Percentiles rank a stretch among this genome's conserved stretches.
phyloP scores from a whole-genome alignment of 1,139 yeast species.

The Saccharomycopsis hybrid region DNA sequence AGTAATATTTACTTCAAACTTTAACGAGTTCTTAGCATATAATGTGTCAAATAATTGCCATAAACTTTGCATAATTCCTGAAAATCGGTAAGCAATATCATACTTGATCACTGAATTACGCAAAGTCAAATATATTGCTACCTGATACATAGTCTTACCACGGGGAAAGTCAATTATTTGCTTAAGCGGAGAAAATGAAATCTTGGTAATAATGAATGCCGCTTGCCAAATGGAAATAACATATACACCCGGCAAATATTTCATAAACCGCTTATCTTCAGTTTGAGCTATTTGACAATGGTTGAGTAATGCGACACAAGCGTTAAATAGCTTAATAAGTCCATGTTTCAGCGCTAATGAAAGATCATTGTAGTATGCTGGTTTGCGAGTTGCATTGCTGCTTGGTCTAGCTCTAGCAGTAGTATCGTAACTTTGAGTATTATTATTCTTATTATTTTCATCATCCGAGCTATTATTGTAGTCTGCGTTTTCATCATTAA shows the following conservation, averaged over 20 bases:
- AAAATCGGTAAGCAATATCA: constrained; percentile 87
- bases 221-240: constrained; percentile 87
- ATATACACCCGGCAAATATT: constrained; percentile 78
- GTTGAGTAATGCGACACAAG: constrained; percentile 63
- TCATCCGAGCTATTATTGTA: too few relatives aligned
- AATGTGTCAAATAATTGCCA: constrained; percentile 68
- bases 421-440: background rate
- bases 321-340: constrained; percentile 67
- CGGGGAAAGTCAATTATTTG: constrained; percentile 59
- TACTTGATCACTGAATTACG: constrained; percentile 83
- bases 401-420: too few relatives aligned
- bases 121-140: constrained; percentile 63
- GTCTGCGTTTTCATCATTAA: constrained; percentile 3
- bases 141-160: constrained; percentile 67
- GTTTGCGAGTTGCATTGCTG: too few relatives aligned
- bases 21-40: constrained; percentile 24
- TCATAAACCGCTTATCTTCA: constrained; percentile 56
- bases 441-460: constrained; percentile 24
- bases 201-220: constrained; percentile 72
- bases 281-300: constrained; percentile 61
- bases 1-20: constrained; percentile 49
- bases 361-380: background rate
- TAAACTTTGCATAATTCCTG: constrained; percentile 89
- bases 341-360: constrained; percentile 68
- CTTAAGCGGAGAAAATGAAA: constrained; percentile 68